A percentile compares a stretch with the other conserved stretches of the same genome.
Conservation (phyloP, 2,329 filamentous ascomycete genomes). For the Trichoderma lentiforme region DNA sequence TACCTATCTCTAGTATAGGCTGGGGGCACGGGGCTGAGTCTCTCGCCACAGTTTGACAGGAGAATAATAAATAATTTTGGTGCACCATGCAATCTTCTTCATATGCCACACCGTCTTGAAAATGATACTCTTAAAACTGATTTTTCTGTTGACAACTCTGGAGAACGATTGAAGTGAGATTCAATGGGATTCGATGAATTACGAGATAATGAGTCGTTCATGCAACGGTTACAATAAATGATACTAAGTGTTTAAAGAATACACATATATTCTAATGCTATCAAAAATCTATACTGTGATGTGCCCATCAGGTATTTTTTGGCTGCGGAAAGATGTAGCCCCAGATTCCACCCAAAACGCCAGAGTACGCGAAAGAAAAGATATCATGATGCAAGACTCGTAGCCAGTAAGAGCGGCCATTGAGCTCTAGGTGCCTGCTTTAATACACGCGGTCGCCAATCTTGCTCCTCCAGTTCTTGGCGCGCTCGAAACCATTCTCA, state of each 20-base stretch:
- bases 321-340: conserved; percentile 25
- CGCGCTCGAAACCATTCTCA: conserved; percentile 76
- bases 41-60: conserved; percentile 32
- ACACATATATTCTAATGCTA: background rate
- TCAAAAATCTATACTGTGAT: background rate
- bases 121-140: background rate
- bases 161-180: background rate
- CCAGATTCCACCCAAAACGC: conserved; percentile 22
- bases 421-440: background rate
- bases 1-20: conserved; percentile 26
- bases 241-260: background rate
- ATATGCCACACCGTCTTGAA: background rate
- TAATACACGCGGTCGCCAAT: conserved; percentile 72
- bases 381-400: background rate
- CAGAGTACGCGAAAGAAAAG: background rate
- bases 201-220: background rate
- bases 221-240: background rate
- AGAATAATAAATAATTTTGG: conserved; percentile 30
- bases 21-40: conserved; percentile 26
- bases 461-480: conserved; percentile 75
- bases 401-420: background rate
- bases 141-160: background rate
- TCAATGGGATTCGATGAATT: background rate
- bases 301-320: background rate
- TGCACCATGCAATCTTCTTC: background rate